phyloP scores from a whole-genome alignment of 2,329 filamentous ascomycete species.

The Aureobasidium sp. region DNA sequence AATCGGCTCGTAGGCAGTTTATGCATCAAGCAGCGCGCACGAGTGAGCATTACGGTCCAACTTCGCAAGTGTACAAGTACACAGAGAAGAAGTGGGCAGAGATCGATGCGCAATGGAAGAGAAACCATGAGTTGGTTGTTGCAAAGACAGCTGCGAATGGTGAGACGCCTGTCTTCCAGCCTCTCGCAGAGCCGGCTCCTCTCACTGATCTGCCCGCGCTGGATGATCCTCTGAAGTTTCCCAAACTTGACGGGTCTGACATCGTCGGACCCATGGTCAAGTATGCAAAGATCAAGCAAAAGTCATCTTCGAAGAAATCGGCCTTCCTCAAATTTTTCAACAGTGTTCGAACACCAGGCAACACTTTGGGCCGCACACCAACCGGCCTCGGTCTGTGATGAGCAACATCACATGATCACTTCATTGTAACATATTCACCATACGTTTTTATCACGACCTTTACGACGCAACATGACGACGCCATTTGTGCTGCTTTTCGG shows the following conservation, averaged over 20 bases:
- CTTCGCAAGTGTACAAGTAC: constrained; percentile 77
- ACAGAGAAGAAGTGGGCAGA: constrained; percentile 85
- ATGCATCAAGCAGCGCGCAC: constrained; percentile 82
- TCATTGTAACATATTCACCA: constrained; percentile 11
- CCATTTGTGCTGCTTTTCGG: constrained; percentile 5
- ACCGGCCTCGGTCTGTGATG: constrained; percentile 5
- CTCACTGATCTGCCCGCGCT: constrained; percentile 59
- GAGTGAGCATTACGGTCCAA: constrained; percentile 82
- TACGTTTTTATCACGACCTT: constrained; percentile 12
- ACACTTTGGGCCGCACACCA: constrained; percentile 8
- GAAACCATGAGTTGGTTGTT: constrained; percentile 58
- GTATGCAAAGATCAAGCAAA: constrained; percentile 27
- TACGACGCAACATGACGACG: constrained; percentile 9
- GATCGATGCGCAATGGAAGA: constrained; percentile 67
- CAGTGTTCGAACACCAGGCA: constrained; percentile 19
- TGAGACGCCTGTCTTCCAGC: constrained; percentile 31
- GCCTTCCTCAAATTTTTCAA: constrained; percentile 29
- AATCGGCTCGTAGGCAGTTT: constrained; percentile 74
- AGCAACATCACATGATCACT: neutral
- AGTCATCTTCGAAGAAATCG: constrained; percentile 23
- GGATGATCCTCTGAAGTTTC: constrained; percentile 74
- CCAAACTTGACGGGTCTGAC: constrained; percentile 77
- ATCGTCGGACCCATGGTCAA: constrained; percentile 86
- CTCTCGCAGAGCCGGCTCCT: constrained; percentile 41
- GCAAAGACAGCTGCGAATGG: constrained; percentile 28